Conservation (phyloP, 1,284 basidiomycete species). For the Rhodotorula sp. region DNA sequence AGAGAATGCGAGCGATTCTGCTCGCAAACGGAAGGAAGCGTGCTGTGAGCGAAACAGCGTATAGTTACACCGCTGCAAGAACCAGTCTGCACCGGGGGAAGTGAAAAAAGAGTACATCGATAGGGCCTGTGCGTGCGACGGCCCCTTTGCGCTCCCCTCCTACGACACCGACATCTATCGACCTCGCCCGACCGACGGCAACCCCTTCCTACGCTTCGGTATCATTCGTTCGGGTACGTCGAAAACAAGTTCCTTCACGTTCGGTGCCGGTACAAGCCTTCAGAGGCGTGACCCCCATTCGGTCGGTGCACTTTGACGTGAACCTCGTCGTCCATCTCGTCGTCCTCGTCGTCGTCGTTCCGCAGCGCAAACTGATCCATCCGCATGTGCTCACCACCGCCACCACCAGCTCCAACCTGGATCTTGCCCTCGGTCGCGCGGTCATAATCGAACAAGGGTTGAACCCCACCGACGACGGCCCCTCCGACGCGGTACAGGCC, state of each 20-base stretch:
- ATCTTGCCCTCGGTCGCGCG: slow-evolving; percentile 1
- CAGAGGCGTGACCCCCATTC: background rate
- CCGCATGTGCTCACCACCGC: slow-evolving; percentile 16
- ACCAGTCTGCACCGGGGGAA: background rate
- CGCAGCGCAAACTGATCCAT: slow-evolving; percentile 23
- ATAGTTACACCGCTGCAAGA: background rate
- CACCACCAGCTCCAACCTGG: background rate
- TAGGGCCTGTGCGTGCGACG: background rate
- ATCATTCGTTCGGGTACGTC: too few species aligned
- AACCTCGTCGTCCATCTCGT: slow-evolving; percentile 2
- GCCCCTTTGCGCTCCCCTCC: too few species aligned
- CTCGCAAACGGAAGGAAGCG: background rate
- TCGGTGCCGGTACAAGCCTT: background rate
- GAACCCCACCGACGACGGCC: slow-evolving; percentile 19
- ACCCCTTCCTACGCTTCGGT: too few species aligned
- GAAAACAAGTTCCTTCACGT: too few species aligned
- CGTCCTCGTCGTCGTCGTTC: slow-evolving; percentile 19
- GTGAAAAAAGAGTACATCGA: background rate
- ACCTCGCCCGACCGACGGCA: too few species aligned
- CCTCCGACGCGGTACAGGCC: slow-evolving; percentile 25
- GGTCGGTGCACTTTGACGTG: slow-evolving; percentile 3
- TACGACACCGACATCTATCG: too few species aligned
- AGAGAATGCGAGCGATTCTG: background rate
- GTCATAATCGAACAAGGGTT: slow-evolving; percentile 32
- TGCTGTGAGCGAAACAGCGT: background rate